Percentiles rank a stretch among this genome's conserved stretches.
Evolutionary conservation across 1,284 basidiomycete genomes (phyloP).

Genomic region (Sporisorium exsertum): DNA sequence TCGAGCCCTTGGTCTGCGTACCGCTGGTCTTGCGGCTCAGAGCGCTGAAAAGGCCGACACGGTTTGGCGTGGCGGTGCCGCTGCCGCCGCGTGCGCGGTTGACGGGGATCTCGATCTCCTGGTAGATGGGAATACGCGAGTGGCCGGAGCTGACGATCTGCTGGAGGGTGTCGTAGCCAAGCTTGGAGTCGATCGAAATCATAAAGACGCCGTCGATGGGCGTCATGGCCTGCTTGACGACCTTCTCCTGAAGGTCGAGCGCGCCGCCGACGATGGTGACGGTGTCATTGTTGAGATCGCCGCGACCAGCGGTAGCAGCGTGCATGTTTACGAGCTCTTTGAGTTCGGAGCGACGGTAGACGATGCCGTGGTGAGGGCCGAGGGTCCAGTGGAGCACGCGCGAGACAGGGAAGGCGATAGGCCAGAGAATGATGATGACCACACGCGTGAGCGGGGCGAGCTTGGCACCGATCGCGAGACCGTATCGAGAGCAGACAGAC

Average conservation of each 20-base stretch:
- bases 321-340: slow-evolving; percentile 82
- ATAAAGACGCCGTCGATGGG: slow-evolving; percentile 78
- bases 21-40: slow-evolving; percentile 69
- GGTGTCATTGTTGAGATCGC: slow-evolving; percentile 79
- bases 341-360: slow-evolving; percentile 73
- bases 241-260: slow-evolving; percentile 78
- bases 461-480: slow-evolving; percentile 67
- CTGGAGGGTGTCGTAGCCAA: slow-evolving; percentile 82
- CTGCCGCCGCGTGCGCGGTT: slow-evolving; percentile 36
- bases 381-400: slow-evolving; percentile 67
- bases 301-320: slow-evolving; percentile 73
- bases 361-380: slow-evolving; percentile 68
- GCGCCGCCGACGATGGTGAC: slow-evolving; percentile 82
- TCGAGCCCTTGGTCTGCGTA: slow-evolving; percentile 22
- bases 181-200: slow-evolving; percentile 81
- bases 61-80: slow-evolving; percentile 44
- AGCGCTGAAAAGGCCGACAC: slow-evolving; percentile 34
- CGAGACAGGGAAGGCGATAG: slow-evolving; percentile 69
- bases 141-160: slow-evolving; percentile 82
- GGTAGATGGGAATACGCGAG: slow-evolving; percentile 73
- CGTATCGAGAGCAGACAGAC: slow-evolving; percentile 71
- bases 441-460: slow-evolving; percentile 66
- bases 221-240: slow-evolving; percentile 82
- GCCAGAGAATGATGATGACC: slow-evolving; percentile 67
- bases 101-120: slow-evolving; percentile 70